Conservation (phyloP, 257 asterid species). For the Apocynum venetum region DNA sequence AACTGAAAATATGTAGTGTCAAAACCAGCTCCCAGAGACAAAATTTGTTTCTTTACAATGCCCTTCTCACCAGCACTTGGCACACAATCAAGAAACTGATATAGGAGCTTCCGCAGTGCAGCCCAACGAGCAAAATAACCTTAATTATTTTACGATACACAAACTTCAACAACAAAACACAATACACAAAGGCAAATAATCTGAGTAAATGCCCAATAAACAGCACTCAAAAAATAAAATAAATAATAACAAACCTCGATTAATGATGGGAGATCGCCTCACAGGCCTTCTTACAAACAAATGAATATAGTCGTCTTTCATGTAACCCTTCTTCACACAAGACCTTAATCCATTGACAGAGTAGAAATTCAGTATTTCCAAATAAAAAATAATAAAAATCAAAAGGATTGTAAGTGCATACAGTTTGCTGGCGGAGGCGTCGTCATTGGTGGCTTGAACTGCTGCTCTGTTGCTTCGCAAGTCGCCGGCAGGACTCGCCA, state of each 20-base stretch:
- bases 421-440: slow-evolving; percentile 97
- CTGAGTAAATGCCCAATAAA: not conserved
- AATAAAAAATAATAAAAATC: not conserved
- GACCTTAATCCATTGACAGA: slow-evolving; percentile 42
- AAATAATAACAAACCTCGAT: slow-evolving; percentile 56
- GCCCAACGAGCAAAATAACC: slow-evolving; percentile 97
- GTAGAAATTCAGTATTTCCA: not conserved
- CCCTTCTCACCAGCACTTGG: slow-evolving; percentile 33
- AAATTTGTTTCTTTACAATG: slow-evolving; percentile 62
- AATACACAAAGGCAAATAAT: slow-evolving; percentile 12
- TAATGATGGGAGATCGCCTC: slow-evolving; percentile 91
- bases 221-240: slow-evolving; percentile 10
- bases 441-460: slow-evolving; percentile 96
- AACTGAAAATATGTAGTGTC: slow-evolving; percentile 89
- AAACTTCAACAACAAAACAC: not conserved
- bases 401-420: slow-evolving; percentile 19
- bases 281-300: slow-evolving; percentile 77
- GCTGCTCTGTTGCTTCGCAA: slow-evolving; percentile 76
- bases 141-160: slow-evolving; percentile 18
- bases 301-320: slow-evolving; percentile 78
- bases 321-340: slow-evolving; percentile 83
- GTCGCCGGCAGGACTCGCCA: slow-evolving; percentile 60
- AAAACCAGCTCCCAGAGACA: slow-evolving; percentile 96
- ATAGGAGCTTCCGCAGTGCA: slow-evolving; percentile 69
- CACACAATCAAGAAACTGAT: slow-evolving; percentile 69